These are phyloP conservation scores for Dichotomocladium elegans DNA, from an alignment of 371 early-diverging fungal species.

Conservation along the genomic window DNA sequence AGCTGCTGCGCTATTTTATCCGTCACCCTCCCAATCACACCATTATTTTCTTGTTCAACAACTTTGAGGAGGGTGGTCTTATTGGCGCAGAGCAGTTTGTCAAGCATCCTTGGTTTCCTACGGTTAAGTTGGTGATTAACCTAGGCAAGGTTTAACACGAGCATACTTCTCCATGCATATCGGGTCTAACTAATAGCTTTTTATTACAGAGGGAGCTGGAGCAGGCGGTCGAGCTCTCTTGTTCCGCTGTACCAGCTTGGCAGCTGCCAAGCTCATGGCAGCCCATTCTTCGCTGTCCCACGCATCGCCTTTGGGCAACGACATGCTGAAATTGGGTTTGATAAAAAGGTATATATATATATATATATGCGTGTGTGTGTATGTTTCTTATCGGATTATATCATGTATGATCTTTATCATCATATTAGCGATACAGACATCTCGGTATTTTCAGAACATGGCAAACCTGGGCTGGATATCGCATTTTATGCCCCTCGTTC, in stretches of 20 bases:
- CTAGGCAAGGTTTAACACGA: conserved; percentile 42
- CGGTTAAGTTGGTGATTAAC: conserved; percentile 77
- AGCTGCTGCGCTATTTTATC: conserved; percentile 63
- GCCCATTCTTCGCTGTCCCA: conserved; percentile 21
- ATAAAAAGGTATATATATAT: conserved; percentile 48
- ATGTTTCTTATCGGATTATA: neutral
- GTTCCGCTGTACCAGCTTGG: conserved; percentile 61
- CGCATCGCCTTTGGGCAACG: conserved; percentile 62
- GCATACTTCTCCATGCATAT: too few relatives aligned
- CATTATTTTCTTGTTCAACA: conserved; percentile 82
- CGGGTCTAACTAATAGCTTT: neutral
- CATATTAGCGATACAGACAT: conserved; percentile 64
- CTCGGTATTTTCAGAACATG: conserved; percentile 52
- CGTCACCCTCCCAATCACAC: conserved; percentile 51
- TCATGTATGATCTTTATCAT: neutral
- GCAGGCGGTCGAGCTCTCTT: conserved; percentile 75
- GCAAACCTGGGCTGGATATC: conserved; percentile 72
- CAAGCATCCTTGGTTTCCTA: conserved; percentile 72
- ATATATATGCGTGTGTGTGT: neutral
- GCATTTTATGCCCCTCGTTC: conserved; percentile 69
- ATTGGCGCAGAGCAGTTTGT: conserved; percentile 72
- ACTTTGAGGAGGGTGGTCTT: conserved; percentile 82
- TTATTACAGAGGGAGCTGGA: conserved; percentile 61
- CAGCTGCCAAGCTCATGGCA: conserved; percentile 40
- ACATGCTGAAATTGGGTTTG: conserved; percentile 58